These are phyloP conservation scores for Saccharomyces paradoxus DNA, from an alignment of 805 yeast species.

Conservation along the genomic window DNA sequence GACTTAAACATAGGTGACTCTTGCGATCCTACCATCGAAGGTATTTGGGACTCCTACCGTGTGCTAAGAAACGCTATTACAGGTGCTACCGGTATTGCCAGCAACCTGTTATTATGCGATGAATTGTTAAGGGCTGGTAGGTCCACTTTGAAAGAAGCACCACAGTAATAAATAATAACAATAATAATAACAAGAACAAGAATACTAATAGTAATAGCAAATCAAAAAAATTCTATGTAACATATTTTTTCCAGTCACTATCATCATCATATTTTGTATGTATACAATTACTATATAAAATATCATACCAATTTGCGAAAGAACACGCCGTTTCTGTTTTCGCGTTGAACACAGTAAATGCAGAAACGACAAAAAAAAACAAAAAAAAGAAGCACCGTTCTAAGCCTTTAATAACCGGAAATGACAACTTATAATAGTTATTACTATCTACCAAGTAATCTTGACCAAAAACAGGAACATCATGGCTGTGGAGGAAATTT, in stretches of 20 bases:
- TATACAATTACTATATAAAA: neutral
- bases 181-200: neutral
- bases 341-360: neutral
- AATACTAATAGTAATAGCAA: neutral
- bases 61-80: constrained; percentile 88
- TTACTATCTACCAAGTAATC: neutral
- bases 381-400: neutral
- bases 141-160: constrained; percentile 68
- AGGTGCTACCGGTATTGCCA: constrained; percentile 89
- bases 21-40: constrained; percentile 88
- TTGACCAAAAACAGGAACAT: neutral
- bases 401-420: too few relatives aligned
- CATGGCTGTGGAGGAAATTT: constrained; percentile 8
- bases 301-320: neutral
- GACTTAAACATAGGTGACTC: constrained; percentile 90
- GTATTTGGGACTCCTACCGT: constrained; percentile 93
- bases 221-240: neutral
- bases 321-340: neutral
- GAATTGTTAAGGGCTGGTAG: constrained; percentile 95
- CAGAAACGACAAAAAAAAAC: neutral
- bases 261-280: constrained; percentile 2
- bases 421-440: neutral
- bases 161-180: constrained; percentile 11
- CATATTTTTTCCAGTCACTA: neutral
- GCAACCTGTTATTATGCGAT: constrained; percentile 87